Evolutionary conservation across 441 rosid species (phyloP), one percentile per base, ranked within the genome.

Genomic region (Viola pubescens): DNA sequence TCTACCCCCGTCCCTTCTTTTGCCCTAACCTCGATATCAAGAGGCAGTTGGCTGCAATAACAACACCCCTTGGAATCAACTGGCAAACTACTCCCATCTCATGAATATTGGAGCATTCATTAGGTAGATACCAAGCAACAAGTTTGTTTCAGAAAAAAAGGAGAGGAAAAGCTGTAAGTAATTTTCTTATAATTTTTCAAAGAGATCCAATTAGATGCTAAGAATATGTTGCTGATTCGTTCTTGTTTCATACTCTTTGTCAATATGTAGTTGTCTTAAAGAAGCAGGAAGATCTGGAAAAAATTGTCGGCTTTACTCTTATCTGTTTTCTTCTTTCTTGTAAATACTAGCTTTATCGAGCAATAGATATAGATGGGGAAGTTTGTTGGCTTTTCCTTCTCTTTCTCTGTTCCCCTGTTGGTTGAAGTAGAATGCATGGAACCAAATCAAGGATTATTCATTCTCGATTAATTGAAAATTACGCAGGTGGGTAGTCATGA

Each of bases 161-260:
- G 49, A 58, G 58, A 59, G 59, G 63, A 65, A 63, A 57, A 59
- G 56, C 65, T 84, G 90, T 82, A 84, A 84, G 72, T 84, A 84
- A 78, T 76, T 75, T 58, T 72, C 73, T 62, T 73, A 64, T 78
- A 66, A 51, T 48, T 52, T 71, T 69, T 60, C 64, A 68, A 60
- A 62, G 70, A 72, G 68, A 67, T 72, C 62, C 38, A 26, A 54
- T 70, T 59, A 52, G 69, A 67, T 54, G 66, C 26, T 16, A 37
- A 59, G 56, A 62, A 50, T 62, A 12, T 14, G 56, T 48, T 58
- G 52, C 40, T 34, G 14, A 14, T 58, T 62, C 48, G 16, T 3
- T 38, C 11, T 16, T 53, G 60, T 51, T 47, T 58, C 61, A 13
- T 46, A 0, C 7, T 47, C 38, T 9, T 49, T 6, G 43, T 59